phyloP scores from a whole-genome alignment of 2,329 filamentous ascomycete species.

The Fusarium staphyleae region DNA sequence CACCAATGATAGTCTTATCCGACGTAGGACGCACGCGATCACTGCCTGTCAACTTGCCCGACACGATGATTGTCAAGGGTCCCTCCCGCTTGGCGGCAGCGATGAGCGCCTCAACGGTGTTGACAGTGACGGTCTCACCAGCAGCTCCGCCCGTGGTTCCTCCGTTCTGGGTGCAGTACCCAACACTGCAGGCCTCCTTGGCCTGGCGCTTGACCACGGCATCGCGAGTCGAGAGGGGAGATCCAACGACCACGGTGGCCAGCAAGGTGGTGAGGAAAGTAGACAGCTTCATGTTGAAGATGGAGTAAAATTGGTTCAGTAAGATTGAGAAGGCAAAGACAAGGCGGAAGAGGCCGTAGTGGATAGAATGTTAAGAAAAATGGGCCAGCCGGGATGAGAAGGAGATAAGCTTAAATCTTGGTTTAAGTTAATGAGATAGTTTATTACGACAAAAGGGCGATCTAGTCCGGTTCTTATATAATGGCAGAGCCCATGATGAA shows the following conservation, averaged over 20 bases:
- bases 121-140: slow-evolving; percentile 43
- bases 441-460: background rate
- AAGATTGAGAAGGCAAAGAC: background rate
- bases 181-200: slow-evolving; percentile 53
- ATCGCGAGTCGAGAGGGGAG: slow-evolving; percentile 24
- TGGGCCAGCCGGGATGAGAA: background rate
- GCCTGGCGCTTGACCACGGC: slow-evolving; percentile 50
- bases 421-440: background rate
- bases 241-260: slow-evolving; percentile 24
- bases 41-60: slow-evolving; percentile 39
- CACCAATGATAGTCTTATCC: slow-evolving; percentile 57
- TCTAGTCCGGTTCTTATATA: slow-evolving; percentile 12
- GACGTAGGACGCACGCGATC: slow-evolving; percentile 41
- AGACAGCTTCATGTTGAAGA: slow-evolving; percentile 26
- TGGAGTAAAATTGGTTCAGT: background rate
- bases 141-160: slow-evolving; percentile 44
- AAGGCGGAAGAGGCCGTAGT: background rate
- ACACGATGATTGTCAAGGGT: slow-evolving; percentile 43
- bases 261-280: slow-evolving; percentile 19
- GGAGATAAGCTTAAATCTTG: background rate
- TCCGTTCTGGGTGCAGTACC: slow-evolving; percentile 46
- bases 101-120: slow-evolving; percentile 36
- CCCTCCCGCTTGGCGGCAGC: slow-evolving; percentile 39
- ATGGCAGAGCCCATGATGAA: fast-evolving
- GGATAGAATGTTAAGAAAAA: background rate